Percentiles rank a stretch among this genome's conserved stretches.
phyloP scores from a whole-genome alignment of 345 rosid genomes.

The Aquilaria yunnanensis region DNA sequence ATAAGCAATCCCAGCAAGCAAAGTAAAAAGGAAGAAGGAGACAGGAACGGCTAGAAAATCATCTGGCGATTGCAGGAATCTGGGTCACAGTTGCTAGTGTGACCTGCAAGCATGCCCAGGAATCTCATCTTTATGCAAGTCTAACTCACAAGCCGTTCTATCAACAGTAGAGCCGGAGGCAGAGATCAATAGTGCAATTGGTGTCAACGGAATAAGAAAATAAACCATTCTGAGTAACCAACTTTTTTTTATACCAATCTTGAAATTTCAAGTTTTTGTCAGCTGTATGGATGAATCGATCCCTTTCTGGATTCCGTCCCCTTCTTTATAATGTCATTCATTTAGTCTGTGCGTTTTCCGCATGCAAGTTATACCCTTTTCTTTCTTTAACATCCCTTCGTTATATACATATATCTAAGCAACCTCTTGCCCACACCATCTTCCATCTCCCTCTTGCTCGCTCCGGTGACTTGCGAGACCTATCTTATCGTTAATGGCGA shows the following conservation, averaged over 20 bases:
- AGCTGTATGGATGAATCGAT: conserved; percentile 37
- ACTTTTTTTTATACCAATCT: conserved; percentile 30
- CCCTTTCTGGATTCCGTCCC: conserved; percentile 24
- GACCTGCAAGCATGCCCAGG: background rate
- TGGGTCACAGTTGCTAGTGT: background rate
- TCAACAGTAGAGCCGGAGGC: background rate
- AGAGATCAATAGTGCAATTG: background rate
- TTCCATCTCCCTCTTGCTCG: background rate
- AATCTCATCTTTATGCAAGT: conserved; percentile 2
- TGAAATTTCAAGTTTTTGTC: conserved; percentile 21
- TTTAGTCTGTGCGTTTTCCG: conserved; percentile 7
- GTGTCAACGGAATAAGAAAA: background rate
- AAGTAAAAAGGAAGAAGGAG: conserved; percentile 31
- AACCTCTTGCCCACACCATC: background rate
- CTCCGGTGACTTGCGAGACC: background rate
- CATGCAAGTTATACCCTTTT: background rate
- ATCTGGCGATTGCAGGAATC: conserved; percentile 18
- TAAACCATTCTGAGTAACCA: background rate
- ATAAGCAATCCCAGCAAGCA: conserved; percentile 27
- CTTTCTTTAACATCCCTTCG: conserved; percentile 1
- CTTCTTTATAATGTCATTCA: background rate
- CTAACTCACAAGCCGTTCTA: too few relatives aligned
- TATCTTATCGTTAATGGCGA: conserved; percentile 21
- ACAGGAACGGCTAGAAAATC: conserved; percentile 11
- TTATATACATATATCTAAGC: background rate